Percentiles rank a stretch among this genome's conserved stretches.
Conservation (phyloP, 2,329 filamentous ascomycete genomes). For the Cytospora piceae region DNA sequence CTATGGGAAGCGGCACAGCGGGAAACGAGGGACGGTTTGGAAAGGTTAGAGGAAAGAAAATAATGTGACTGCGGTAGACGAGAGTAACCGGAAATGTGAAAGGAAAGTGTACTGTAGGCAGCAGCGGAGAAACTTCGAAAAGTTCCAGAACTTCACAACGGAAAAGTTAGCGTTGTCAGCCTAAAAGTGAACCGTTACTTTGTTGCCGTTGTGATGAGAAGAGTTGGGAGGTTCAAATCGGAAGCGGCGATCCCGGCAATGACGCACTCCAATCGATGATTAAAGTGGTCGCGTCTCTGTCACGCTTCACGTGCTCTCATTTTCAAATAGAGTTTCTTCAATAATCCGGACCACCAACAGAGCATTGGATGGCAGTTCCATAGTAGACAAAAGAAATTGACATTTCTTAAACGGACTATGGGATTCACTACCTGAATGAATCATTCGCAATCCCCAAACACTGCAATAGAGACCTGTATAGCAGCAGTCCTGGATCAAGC, state of each 20-base stretch:
- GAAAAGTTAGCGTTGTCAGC: background rate
- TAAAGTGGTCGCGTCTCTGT: slow-evolving; percentile 16
- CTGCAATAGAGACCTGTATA: too few species aligned
- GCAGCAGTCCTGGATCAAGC: too few species aligned
- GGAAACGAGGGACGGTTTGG: background rate
- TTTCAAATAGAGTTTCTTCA: background rate
- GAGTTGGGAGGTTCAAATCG: slow-evolving; percentile 15
- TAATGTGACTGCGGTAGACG: background rate
- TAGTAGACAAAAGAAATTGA: too few species aligned
- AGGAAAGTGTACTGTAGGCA: background rate
- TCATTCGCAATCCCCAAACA: too few species aligned
- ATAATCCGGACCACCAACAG: too few species aligned
- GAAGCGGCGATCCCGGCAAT: slow-evolving; percentile 14
- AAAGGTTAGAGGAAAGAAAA: background rate
- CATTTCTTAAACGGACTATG: too few species aligned
- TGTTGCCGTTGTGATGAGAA: slow-evolving; percentile 7
- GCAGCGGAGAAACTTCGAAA: background rate
- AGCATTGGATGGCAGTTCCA: too few species aligned
- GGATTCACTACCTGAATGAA: too few species aligned
- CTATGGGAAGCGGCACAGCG: background rate
- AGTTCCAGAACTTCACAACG: background rate
- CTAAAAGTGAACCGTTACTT: background rate
- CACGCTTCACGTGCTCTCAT: slow-evolving; percentile 9
- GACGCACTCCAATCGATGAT: slow-evolving; percentile 12
- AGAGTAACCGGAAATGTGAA: background rate